Conservation (phyloP, 108 stramenopile genomes). For the Parietichytrium sp. region DNA sequence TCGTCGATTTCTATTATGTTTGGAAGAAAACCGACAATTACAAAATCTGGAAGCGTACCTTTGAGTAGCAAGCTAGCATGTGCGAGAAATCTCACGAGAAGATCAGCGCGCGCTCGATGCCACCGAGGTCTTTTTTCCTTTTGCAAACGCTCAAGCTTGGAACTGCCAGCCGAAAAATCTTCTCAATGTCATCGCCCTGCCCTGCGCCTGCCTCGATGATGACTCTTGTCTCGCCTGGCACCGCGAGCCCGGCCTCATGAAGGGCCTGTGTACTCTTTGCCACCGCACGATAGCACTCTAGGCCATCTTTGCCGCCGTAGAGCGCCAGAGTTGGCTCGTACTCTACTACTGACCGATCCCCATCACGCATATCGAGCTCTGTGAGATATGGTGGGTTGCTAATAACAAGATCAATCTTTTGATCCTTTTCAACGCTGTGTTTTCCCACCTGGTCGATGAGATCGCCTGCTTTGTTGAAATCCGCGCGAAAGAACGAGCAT, state of each 20-base stretch:
- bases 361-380: background rate
- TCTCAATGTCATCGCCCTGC: background rate
- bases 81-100: too few relatives aligned
- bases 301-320: background rate
- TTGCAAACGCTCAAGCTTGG: too few relatives aligned
- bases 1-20: constrained; percentile 92
- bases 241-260: background rate
- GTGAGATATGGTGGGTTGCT: constrained; percentile 36
- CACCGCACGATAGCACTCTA: background rate
- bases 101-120: too few relatives aligned
- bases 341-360: background rate
- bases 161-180: too few relatives aligned
- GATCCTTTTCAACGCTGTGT: background rate
- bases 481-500: background rate
- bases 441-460: background rate
- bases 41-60: constrained; percentile 74
- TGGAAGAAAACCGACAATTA: constrained; percentile 95
- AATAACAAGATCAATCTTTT: background rate
- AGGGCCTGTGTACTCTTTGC: background rate
- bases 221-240: background rate
- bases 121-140: too few relatives aligned
- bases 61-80: background rate
- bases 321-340: constrained; percentile 19
- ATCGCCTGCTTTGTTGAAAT: background rate
- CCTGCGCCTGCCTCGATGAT: background rate